Conservation (phyloP, 2,329 filamentous ascomycete species). For the Cytospora mali region DNA sequence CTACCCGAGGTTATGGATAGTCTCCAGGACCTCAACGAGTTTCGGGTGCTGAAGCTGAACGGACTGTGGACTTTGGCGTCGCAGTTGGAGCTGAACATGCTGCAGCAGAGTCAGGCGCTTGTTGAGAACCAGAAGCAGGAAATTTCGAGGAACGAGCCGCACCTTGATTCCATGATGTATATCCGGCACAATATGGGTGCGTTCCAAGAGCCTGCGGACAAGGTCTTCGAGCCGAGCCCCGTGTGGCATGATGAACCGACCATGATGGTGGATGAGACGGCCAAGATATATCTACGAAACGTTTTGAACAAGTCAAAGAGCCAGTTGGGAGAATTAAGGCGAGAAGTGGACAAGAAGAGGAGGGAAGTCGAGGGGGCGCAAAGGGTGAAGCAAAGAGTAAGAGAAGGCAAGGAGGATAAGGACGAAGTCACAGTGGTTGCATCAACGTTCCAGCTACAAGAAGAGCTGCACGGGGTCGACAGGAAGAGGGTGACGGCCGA, state of each 20-base stretch:
- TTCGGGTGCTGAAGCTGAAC: constrained; percentile 82
- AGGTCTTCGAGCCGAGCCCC: constrained; percentile 89
- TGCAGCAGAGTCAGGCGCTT: constrained; percentile 72
- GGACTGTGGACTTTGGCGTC: constrained; percentile 81
- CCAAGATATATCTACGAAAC: constrained; percentile 90
- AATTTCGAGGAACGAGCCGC: constrained; percentile 83
- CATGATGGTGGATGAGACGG: constrained; percentile 84
- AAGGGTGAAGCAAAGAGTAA: constrained; percentile 71
- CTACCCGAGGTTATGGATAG: constrained; percentile 92
- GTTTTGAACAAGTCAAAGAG: constrained; percentile 88
- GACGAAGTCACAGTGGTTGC: constrained; percentile 86
- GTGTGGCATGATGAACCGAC: constrained; percentile 93
- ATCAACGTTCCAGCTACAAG: constrained; percentile 81
- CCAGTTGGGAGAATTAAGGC: constrained; percentile 76
- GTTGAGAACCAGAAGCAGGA: constrained; percentile 75
- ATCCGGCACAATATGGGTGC: constrained; percentile 83
- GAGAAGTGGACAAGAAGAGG: constrained; percentile 83
- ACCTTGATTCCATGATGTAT: constrained; percentile 97
- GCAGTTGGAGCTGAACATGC: constrained; percentile 75
- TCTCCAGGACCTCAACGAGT: constrained; percentile 90
- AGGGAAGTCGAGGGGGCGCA: constrained; percentile 82
- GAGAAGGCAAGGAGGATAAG: constrained; percentile 82
- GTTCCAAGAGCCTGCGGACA: constrained; percentile 83
- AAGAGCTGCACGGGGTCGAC: constrained; percentile 82
- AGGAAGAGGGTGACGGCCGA: constrained; percentile 84